These are phyloP conservation scores for Tolypocladium endophyticum DNA, from an alignment of 2,329 filamentous ascomycete species.

Conservation along the genomic window DNA sequence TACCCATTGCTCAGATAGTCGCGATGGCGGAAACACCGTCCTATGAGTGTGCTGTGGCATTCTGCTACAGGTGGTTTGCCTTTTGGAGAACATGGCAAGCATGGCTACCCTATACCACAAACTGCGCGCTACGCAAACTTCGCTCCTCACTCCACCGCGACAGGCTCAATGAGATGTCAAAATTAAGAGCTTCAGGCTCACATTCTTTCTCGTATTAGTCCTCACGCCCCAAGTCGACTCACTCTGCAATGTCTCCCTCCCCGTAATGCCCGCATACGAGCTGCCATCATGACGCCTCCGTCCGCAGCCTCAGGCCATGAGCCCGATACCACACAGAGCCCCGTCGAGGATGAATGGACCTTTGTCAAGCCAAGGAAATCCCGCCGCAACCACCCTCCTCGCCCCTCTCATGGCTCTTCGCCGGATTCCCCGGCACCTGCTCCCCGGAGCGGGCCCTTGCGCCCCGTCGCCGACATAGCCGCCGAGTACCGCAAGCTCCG, in stretches of 20 bases:
- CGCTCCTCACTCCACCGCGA: background rate
- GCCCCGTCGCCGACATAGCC: slow-evolving; percentile 15
- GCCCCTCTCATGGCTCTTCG: slow-evolving; percentile 1
- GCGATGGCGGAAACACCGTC: background rate
- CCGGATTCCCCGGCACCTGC: background rate
- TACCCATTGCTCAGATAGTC: too few species aligned
- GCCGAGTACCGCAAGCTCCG: slow-evolving; percentile 17
- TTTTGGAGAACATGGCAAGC: too few species aligned
- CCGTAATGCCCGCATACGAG: background rate
- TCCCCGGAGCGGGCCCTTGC: slow-evolving; percentile 1
- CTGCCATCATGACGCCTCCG: background rate
- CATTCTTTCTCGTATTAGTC: background rate
- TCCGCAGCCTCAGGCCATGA: background rate
- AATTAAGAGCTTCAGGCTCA: background rate
- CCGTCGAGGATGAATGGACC: background rate
- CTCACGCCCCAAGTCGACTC: background rate
- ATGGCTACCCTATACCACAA: background rate
- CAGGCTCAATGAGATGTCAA: background rate
- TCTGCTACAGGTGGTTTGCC: too few species aligned
- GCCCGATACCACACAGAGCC: background rate
- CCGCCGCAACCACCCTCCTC: slow-evolving; percentile 1
- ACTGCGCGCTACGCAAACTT: background rate
- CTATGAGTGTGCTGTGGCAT: too few species aligned
- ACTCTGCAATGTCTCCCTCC: background rate
- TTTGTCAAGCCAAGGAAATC: background rate